These are phyloP conservation scores for Trichoderma koningii DNA, from an alignment of 2,329 filamentous ascomycete genomes.

Conservation along the genomic window DNA sequence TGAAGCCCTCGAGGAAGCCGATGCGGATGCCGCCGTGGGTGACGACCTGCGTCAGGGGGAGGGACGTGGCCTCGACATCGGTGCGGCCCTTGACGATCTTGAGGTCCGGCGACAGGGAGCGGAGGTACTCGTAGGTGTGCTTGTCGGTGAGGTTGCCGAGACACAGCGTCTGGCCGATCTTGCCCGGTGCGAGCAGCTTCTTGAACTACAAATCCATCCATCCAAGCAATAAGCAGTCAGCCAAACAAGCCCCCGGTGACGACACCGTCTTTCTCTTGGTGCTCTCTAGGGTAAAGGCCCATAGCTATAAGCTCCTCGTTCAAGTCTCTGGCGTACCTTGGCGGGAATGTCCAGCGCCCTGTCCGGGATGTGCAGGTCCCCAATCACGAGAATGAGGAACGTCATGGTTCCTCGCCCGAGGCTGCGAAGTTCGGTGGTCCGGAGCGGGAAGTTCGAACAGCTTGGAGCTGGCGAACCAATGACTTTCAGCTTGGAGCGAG, in stretches of 20 bases:
- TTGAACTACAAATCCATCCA: constrained; percentile 64
- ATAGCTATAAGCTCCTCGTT: background rate
- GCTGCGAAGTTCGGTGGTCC: constrained; percentile 11
- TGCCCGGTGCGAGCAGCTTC: constrained; percentile 79
- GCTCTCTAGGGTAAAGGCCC: constrained; percentile 19
- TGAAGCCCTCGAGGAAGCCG: constrained; percentile 69
- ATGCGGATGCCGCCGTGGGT: constrained; percentile 66
- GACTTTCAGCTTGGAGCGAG: constrained; percentile 27
- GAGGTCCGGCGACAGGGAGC: constrained; percentile 70
- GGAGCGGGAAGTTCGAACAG: constrained; percentile 9
- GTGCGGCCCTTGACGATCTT: constrained; percentile 69
- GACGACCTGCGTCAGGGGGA: constrained; percentile 66
- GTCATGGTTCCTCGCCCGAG: constrained; percentile 62
- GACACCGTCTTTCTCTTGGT: background rate
- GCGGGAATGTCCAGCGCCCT: constrained; percentile 85
- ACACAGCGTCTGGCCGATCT: constrained; percentile 80
- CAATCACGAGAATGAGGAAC: constrained; percentile 87
- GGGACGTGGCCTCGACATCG: constrained; percentile 66
- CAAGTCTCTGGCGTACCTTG: constrained; percentile 62
- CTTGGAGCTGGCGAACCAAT: constrained; percentile 15
- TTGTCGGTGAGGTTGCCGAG: constrained; percentile 80
- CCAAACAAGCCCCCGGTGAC: constrained; percentile 9
- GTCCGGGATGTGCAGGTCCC: constrained; percentile 92
- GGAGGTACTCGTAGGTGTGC: constrained; percentile 77
- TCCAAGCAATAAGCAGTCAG: constrained; percentile 28